A percentile compares a stretch with the other conserved stretches of the same genome.
Evolutionary conservation across 352 stramenopile species (phyloP).

Genomic region (Globisporangium abappressorium): DNA sequence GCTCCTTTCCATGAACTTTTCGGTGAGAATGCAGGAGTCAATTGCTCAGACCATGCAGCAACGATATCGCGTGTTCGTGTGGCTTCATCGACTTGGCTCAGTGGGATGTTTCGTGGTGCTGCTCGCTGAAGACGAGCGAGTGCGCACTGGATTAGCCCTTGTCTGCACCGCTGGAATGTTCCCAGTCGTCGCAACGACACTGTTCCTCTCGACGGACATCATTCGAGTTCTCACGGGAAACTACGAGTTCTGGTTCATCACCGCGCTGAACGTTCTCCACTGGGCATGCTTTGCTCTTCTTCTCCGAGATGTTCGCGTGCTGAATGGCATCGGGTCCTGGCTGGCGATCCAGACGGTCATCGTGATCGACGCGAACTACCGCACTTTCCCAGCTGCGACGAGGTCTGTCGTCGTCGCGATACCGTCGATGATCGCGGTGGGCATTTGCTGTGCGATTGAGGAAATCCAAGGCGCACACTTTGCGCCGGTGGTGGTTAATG

Average conservation of each 20-base stretch:
- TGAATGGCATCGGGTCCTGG: neutral
- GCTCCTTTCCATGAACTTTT: neutral
- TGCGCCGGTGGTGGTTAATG: neutral
- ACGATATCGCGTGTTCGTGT: neutral
- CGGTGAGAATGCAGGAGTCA: neutral
- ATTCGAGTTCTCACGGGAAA: neutral
- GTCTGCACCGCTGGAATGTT: neutral
- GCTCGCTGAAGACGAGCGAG: neutral
- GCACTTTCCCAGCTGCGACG: neutral
- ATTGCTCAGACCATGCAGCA: neutral
- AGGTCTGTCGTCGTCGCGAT: neutral
- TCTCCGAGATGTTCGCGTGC: neutral
- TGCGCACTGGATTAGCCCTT: neutral
- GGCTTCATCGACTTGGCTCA: neutral
- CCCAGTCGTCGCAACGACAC: neutral
- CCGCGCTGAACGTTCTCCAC: neutral
- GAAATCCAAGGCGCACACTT: neutral
- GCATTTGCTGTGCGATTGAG: neutral
- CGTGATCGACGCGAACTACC: neutral
- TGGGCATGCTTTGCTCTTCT: neutral
- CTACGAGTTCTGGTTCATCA: conserved; percentile 8
- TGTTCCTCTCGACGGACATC: neutral
- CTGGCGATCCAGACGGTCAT: neutral
- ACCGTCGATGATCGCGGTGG: neutral
- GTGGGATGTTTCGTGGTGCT: neutral